A percentile compares a stretch with the other conserved stretches of the same genome.
Evolutionary conservation across 768 basidiomycete species (phyloP).

Genomic region (Rhodocollybia butyracea): DNA sequence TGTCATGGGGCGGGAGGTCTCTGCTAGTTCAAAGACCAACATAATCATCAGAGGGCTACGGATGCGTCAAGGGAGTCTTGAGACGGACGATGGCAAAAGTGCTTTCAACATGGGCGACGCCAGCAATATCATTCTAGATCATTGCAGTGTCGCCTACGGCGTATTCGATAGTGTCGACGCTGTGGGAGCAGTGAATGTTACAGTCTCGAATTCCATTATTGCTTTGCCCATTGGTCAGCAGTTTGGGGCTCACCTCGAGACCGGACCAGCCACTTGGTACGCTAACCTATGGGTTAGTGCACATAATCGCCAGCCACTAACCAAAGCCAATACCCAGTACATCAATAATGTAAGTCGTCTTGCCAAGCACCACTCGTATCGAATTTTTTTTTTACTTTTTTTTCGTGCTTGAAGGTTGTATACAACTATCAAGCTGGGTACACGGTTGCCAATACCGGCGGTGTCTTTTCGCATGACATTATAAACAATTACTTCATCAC

Average conservation of each 20-base stretch:
- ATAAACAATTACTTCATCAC: slow-evolving; percentile 22
- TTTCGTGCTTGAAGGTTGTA: slow-evolving; percentile 14
- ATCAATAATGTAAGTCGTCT: slow-evolving; percentile 18
- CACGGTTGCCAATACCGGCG: slow-evolving; percentile 19
- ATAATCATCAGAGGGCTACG: slow-evolving; percentile 19
- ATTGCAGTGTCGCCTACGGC: slow-evolving; percentile 18
- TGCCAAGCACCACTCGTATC: not conserved
- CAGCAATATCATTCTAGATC: slow-evolving; percentile 18
- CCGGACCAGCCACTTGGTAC: slow-evolving; percentile 21
- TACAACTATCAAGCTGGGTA: slow-evolving; percentile 22
- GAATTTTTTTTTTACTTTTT: not conserved
- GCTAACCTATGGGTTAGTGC: slow-evolving; percentile 20
- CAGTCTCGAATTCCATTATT: slow-evolving; percentile 18
- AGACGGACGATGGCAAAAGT: slow-evolving; percentile 19
- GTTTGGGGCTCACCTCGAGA: slow-evolving; percentile 21
- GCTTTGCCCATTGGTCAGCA: slow-evolving; percentile 19
- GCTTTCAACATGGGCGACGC: slow-evolving; percentile 20
- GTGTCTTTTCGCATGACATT: slow-evolving; percentile 18
- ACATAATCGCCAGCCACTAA: slow-evolving; percentile 21
- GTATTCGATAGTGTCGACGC: slow-evolving; percentile 19
- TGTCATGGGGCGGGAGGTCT: slow-evolving; percentile 19
- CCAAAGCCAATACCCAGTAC: slow-evolving; percentile 19
- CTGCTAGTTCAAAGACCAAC: slow-evolving; percentile 16
- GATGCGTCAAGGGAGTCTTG: slow-evolving; percentile 18
- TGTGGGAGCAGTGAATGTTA: slow-evolving; percentile 18